Conservation (phyloP, 441 rosid genomes). For the Macaranga tanarius region DNA sequence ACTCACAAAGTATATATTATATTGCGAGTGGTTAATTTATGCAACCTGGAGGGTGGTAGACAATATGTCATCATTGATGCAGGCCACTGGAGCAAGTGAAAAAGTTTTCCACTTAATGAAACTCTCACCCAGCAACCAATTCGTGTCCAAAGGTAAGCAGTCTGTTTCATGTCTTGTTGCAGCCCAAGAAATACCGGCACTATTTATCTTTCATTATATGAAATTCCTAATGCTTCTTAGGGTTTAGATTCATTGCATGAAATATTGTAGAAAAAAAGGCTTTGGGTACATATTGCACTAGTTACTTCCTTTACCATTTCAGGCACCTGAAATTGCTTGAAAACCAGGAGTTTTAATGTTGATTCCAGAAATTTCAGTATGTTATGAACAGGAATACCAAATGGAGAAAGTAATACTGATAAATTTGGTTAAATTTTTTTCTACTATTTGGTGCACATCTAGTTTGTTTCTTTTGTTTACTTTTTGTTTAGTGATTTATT, state of each 20-base stretch:
- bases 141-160: constrained; percentile 67
- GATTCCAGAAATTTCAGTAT: neutral
- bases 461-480: neutral
- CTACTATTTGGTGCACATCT: neutral
- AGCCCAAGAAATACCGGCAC: neutral
- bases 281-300: neutral
- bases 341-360: neutral
- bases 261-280: neutral
- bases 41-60: constrained; percentile 98
- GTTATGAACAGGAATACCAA: neutral
- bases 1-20: constrained; percentile 87
- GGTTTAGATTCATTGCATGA: neutral
- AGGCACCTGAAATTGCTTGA: constrained; percentile 2
- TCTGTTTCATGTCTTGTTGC: constrained; percentile 7
- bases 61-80: constrained; percentile 79
- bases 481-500: neutral
- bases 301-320: neutral
- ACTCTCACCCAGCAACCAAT: constrained; percentile 77
- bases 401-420: neutral
- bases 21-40: constrained; percentile 96
- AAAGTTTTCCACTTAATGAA: constrained; percentile 94
- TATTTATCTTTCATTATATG: neutral
- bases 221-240: neutral
- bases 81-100: constrained; percentile 95
- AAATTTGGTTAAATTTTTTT: neutral